Evolutionary conservation across 139 green algal genomes (phyloP).

Genomic region (Astrephomene gubernaculifera): DNA sequence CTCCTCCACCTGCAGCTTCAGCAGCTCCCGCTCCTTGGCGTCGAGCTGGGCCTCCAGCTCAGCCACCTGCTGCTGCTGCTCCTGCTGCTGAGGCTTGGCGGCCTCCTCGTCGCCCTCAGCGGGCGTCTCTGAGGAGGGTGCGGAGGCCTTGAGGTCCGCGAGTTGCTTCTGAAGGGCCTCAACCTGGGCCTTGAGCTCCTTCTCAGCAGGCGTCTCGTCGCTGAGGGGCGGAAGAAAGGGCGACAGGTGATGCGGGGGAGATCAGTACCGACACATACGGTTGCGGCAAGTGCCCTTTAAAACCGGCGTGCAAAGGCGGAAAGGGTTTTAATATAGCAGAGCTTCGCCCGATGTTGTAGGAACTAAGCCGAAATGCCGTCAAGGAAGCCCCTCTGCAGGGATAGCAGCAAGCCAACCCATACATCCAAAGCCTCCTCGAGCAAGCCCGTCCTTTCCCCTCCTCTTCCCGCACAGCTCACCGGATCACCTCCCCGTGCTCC

Average conservation of each 20-base stretch:
- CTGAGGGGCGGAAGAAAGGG: no score
- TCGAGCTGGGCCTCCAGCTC: slow-evolving; percentile 47
- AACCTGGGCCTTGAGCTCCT: slow-evolving; percentile 61
- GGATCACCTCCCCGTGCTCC: slow-evolving; percentile 66
- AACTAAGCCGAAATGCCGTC: no score
- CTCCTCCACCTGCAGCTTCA: slow-evolving; percentile 59
- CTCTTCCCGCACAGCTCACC: slow-evolving; percentile 38
- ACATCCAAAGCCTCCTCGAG: no score
- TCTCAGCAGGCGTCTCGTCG: slow-evolving; percentile 71
- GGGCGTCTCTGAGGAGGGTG: not conserved
- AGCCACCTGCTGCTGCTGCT: slow-evolving; percentile 44
- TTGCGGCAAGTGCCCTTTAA: no score
- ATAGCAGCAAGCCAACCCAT: no score
- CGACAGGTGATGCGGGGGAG: no score
- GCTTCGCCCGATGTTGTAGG: no score
- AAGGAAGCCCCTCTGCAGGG: no score
- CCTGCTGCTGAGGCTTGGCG: not conserved
- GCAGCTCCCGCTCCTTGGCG: slow-evolving; percentile 52
- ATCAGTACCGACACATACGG: no score
- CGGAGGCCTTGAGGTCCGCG: slow-evolving; percentile 57
- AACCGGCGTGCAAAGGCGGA: no score
- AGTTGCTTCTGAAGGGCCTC: slow-evolving; percentile 59
- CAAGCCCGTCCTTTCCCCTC: not conserved
- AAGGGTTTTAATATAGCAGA: no score
- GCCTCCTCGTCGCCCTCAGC: not conserved